Percentiles rank a stretch among this genome's conserved stretches.
phyloP scores from a whole-genome alignment of 495 filamentous ascomycete species.

The Aspergillus baeticus region DNA sequence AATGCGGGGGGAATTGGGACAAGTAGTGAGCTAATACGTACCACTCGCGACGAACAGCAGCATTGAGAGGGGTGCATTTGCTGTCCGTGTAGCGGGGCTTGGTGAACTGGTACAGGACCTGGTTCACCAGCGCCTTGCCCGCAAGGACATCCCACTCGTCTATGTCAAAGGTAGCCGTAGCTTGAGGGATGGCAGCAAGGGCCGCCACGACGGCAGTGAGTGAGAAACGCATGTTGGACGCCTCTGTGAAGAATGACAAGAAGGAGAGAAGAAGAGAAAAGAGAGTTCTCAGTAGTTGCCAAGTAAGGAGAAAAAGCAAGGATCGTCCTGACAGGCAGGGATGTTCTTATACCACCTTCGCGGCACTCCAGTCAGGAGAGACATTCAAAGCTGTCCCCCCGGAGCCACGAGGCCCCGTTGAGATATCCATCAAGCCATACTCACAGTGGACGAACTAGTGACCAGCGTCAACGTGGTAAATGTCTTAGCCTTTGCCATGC shows the following conservation, averaged over 20 bases:
- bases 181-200: conserved; percentile 10
- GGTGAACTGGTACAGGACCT: conserved; percentile 12
- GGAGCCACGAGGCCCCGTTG: conserved; percentile 1
- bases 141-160: conserved; percentile 16
- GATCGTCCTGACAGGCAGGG: not conserved
- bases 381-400: not conserved
- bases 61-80: conserved; percentile 26
- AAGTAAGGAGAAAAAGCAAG: not conserved
- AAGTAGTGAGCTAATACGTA: conserved; percentile 49
- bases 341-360: conserved; percentile 1
- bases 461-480: no score
- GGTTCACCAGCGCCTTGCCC: conserved; percentile 12
- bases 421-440: not conserved
- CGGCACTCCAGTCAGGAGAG: not conserved
- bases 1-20: not conserved
- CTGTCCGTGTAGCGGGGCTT: not conserved
- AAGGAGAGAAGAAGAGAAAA: not conserved
- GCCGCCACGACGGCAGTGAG: conserved; percentile 8
- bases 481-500: not conserved
- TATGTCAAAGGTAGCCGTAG: not conserved
- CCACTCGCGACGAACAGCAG: conserved; percentile 34
- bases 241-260: not conserved
- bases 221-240: conserved; percentile 14
- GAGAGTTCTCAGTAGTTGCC: not conserved
- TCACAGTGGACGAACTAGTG: no score